These are phyloP conservation scores for Penicillium coprophilum DNA, from an alignment of 495 filamentous ascomycete species.

Conservation along the genomic window DNA sequence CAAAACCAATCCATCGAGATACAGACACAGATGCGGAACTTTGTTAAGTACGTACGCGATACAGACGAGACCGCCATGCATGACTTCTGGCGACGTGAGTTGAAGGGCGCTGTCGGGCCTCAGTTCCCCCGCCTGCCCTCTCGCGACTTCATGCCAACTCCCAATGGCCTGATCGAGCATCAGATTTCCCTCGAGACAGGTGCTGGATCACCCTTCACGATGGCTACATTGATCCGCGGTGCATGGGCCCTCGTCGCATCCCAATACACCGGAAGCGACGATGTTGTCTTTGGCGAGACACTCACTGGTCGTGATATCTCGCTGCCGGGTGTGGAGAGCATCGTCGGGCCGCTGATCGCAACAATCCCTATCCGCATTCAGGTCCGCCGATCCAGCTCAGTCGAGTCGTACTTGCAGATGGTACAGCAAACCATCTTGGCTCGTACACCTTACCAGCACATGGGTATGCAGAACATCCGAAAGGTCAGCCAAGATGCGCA, in stretches of 20 bases:
- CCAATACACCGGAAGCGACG: conserved; percentile 52
- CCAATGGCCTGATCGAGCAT: conserved; percentile 52
- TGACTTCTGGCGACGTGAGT: conserved; percentile 46
- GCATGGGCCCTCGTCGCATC: conserved; percentile 62
- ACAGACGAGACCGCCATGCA: conserved; percentile 37
- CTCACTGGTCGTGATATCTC: conserved; percentile 51
- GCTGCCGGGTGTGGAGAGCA: conserved; percentile 46
- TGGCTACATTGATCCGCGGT: conserved; percentile 59
- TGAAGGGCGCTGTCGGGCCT: conserved; percentile 52
- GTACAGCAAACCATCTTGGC: conserved; percentile 55
- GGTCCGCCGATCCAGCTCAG: conserved; percentile 27
- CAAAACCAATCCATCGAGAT: conserved; percentile 19
- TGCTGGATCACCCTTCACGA: conserved; percentile 45
- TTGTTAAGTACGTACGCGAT: conserved; percentile 42
- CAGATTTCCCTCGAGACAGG: conserved; percentile 45
- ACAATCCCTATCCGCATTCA: conserved; percentile 62
- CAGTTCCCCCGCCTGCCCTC: conserved; percentile 60
- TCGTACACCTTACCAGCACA: conserved; percentile 62
- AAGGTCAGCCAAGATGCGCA: conserved; percentile 59
- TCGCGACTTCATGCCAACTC: conserved; percentile 52
- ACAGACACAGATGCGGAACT: conserved; percentile 40
- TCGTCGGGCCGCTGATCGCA: conserved; percentile 59
- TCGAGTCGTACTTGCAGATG: conserved; percentile 37
- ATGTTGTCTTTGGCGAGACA: conserved; percentile 60
- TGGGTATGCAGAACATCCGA: conserved; percentile 69